Evolutionary conservation across 441 rosid species (phyloP), one percentile per base, ranked within the genome.

Genomic region (Cnidoscolus chayamansa): DNA sequence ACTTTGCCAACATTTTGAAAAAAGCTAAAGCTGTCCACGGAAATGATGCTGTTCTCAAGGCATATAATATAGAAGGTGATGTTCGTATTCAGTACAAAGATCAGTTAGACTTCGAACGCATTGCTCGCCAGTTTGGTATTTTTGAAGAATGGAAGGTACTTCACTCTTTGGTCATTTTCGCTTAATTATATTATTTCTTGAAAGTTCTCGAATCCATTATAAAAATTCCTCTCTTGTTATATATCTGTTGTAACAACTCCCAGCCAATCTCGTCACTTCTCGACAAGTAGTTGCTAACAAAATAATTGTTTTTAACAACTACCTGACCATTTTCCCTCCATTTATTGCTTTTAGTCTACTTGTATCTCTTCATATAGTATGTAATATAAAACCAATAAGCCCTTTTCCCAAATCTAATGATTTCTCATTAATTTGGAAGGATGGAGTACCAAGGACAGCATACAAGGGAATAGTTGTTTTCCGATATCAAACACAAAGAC

Each of bases 111-210:
- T 95, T 92, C 79, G 92, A 86, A 81, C 81, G 30, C 78, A 83
- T 92, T 68, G 97, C 97, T 35, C 86, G 75, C 54, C 91, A 89
- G 73, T 92, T 95, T 84, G 99, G 98, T 70, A 82, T 95, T 68
- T 95, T 95, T 78, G 86, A 87, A 72, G 99, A 95, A 77, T 95
- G 99, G 99, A 94, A 94, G 98, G 98, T 91, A 82, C 65, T 73
- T 51, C 19, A 15, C 40, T 61, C 43, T 45, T 20, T 70, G 9
- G 9, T 43, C 10, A 25, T 20, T 16, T 11, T 30, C 55, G 30
- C 17, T 16, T 30, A 15, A 40, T 20, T 35, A 4, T 35, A 35
- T 2, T 35, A 35, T 35, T 35, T 35, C 40, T 35, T 35, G 40
- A 35, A 35, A 35, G 40, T 35, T 35, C 40, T 35, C 4, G 40